Base-by-base conservation (phyloP, 306 rosid species). In the Styphnolobium japonicum region DNA sequence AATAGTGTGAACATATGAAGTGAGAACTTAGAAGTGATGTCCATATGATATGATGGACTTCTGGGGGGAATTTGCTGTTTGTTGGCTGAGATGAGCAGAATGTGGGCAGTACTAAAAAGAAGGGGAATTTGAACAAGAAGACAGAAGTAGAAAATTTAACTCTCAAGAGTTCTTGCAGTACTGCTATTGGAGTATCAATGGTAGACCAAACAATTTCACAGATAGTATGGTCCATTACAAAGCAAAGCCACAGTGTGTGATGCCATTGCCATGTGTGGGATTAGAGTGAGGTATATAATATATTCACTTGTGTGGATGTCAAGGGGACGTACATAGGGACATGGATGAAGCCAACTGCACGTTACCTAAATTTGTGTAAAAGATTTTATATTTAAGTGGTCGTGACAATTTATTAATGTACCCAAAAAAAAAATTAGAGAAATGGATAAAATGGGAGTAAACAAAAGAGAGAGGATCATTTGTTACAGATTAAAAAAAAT, bases 101-200 rank as follows among this genome's bases (percentile, higher is more conserved):
- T 7, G 15, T 9, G 68, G 33, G 63, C 5, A 49, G 27, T 33
- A 14, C 64, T 36, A 74, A 63, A 77, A 77, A n/a, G 57, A 51
- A 34, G 22, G 15, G 65, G 46, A 36, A 21, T 16, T 16, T 31
- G 53, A 73, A 23, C 7, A 73, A 80, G 61, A 49, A 49, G 81
- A 58, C 87, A 79, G 18, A 21, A 53, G 21, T 14, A 33, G 71
- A 71, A 74, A 77, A 74, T 84, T 74, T 61, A 79, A 51, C 80
- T 56, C 80, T 6, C 7, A 42, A 62, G 23, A 25, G 40, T 27
- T 56, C 1, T 63, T 40, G 58, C 12, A n/a, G 73, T 45, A 8
- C 53, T 70, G 14, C 23, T 0, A 21, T 58, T 29, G 43, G 6
- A 18, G 21, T 9, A 9, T 10, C 9, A 42, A 23, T 46, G 72